Evolutionary conservation across 2,329 filamentous ascomycete species (phyloP), one percentile per base, ranked within the genome.

Genomic region (Cephalotrichum gorgonifer): DNA sequence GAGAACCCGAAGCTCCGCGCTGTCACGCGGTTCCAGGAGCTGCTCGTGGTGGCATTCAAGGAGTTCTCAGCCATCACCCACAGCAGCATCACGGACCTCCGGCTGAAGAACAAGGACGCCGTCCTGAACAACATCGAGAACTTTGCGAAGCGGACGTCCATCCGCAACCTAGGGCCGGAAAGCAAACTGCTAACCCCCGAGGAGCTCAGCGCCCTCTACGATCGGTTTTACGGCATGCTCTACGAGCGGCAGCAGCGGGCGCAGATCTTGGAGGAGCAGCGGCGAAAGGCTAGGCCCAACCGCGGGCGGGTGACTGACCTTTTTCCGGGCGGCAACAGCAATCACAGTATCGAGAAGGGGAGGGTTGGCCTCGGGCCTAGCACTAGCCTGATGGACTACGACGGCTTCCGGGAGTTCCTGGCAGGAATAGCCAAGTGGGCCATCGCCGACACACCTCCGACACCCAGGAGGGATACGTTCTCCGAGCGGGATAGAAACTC

Each of bases 11-110:
- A 97, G 68, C 73, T 97, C 47, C 80, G 91, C 48, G 88, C 90
- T 0, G 93, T 98, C 48, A 98, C 94, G 6, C 81, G 88, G 43
- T 98, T 98, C 63, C 93, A 98, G 60, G 93, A 97, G 64, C 78
- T 98, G 50, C 97, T 98, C 90, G 93, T 98, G 3, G 93, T 97
- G 20, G 93, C 93, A 1, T 98, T 98, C 70, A 97, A 96, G 58
- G 93, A 98, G 61, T 98, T 98, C 61, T 86, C 91, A 0, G 88
- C 84, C 38, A 95, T 98, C 56, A 98, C 93, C 0, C 91, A 98
- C 62, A 85, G 82, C 60, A 95, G 85, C 46, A 90, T 98, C 52
- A 86, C 85, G 1, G 93, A 97, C 55, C 77, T 94, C 60, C 83
- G 93, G 22, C 75, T 86, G 38, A 95, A 90, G 66, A 94, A 97